phyloP scores from a whole-genome alignment of 2,329 filamentous ascomycete species.

The Colletotrichum orchidophilum region DNA sequence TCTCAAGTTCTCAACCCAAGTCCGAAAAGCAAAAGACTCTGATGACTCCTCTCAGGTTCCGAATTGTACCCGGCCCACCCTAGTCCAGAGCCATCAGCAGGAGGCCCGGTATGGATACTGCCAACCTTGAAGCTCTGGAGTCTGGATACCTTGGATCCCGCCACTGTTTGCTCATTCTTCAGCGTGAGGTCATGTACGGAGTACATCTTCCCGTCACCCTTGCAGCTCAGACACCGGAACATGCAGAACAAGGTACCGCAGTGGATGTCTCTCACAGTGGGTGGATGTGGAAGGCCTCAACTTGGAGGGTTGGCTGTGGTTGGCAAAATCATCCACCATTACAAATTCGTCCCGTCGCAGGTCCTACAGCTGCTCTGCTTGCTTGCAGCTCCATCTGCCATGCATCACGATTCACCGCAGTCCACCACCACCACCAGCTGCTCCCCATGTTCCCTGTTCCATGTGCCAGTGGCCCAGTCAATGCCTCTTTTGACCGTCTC shows the following conservation, averaged over 20 bases:
- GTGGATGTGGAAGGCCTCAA: conserved; percentile 29
- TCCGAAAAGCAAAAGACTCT: not conserved
- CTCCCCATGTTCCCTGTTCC: not conserved
- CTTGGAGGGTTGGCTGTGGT: conserved; percentile 6
- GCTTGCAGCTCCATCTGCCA: not conserved
- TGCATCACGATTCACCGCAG: not conserved
- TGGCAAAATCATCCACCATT: conserved; percentile 22
- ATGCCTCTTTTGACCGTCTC: conserved; percentile 3
- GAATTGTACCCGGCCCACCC: not conserved
- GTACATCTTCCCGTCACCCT: conserved; percentile 21
- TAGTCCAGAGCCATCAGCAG: not conserved
- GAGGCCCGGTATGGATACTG: not conserved
- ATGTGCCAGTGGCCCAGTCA: not conserved
- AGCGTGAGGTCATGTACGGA: conserved; percentile 28
- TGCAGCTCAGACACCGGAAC: conserved; percentile 26
- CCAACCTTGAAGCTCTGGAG: not conserved
- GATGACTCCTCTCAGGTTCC: not conserved
- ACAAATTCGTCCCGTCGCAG: not conserved
- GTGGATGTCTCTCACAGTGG: not conserved
- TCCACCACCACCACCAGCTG: not conserved
- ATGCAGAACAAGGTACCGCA: conserved; percentile 20
- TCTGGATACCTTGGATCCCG: not conserved
- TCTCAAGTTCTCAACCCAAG: not conserved
- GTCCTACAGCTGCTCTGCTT: not conserved
- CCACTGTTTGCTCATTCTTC: conserved; percentile 24